Base-by-base conservation (phyloP, 2,329 filamentous ascomycete species). In the Penicillium sp. region DNA sequence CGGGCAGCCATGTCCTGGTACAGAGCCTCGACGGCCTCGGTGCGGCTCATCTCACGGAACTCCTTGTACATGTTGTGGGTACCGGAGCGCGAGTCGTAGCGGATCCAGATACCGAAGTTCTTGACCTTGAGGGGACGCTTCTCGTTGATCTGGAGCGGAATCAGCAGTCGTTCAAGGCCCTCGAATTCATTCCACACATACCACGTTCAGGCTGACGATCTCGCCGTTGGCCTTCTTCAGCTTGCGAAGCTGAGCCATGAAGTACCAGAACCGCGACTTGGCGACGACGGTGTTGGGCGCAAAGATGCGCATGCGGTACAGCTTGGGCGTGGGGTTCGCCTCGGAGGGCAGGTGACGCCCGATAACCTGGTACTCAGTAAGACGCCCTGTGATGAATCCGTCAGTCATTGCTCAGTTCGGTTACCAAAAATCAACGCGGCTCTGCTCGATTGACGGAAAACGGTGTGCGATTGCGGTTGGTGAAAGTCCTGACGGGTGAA, bases 21-120 rank as follows among this genome's bases (percentile, higher is more conserved):
- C 76, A 99, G 86, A 68, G 92, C 81, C 81, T 97, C 89, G 73
- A 97, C 92, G 66, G 94, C 94, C 68, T 94, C 92, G 73, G 88
- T 89, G 79, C 94, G 86, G 76, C 89, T 92, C 85, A 97, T 89
- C 85, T 97, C 94, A 77, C 94, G 90, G 89, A 96, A 97, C 88
- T 99, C 94, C 88, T 97, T 97, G 90, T 99, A 99, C 94, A 99
- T 99, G 89, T 99, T 99, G 91, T 99, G 94, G 72, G 94, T 99
- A 72, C 94, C 94, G 71, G 94, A 97, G 80, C 94, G 92, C 61
- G 95, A 99, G 83, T 99, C 92, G 84, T 99, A 99, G 77, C 95
- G 92, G 82, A 99, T 88, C 95, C 95, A 99, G 86, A 99, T 87
- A 78, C 94, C 94, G 78, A 99, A 97, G 89, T 96, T 99, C 91